A percentile compares a stretch with the other conserved stretches of the same genome.
These are phyloP conservation scores for Phytophthora palmivora DNA, from an alignment of 352 stramenopile genomes.

Conservation along the genomic window DNA sequence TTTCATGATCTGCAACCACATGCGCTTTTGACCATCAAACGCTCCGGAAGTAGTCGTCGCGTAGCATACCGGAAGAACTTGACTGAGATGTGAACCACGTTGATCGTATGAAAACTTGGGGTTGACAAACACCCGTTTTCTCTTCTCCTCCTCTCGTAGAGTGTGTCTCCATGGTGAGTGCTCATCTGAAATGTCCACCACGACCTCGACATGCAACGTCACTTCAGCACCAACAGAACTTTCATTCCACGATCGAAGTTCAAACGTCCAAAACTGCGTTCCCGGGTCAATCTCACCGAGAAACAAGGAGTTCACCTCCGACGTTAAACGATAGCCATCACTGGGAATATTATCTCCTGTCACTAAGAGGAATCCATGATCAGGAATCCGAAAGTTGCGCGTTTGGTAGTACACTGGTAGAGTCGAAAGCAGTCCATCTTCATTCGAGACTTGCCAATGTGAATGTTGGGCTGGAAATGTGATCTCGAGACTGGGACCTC, in stretches of 20 bases:
- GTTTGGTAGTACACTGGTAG: conserved; percentile 41
- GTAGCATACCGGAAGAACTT: conserved; percentile 46
- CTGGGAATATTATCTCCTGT: conserved; percentile 40
- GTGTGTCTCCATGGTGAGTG: conserved; percentile 28
- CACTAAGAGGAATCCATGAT: conserved; percentile 50
- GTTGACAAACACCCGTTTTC: conserved; percentile 40
- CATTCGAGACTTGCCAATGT: conserved; percentile 32
- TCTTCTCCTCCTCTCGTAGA: conserved; percentile 19
- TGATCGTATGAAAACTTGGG: not conserved
- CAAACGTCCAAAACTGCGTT: conserved; percentile 56
- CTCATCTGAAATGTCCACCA: conserved; percentile 37
- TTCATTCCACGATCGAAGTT: conserved; percentile 33
- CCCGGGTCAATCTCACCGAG: conserved; percentile 45
- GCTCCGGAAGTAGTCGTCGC: conserved; percentile 29
- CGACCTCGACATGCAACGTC: conserved; percentile 58
- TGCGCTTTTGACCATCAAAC: conserved; percentile 69
- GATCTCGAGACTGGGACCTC: conserved; percentile 19
- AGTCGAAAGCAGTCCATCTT: conserved; percentile 14
- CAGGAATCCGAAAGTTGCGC: conserved; percentile 38
- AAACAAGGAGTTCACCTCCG: conserved; percentile 17
- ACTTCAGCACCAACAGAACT: conserved; percentile 1
- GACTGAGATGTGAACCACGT: not conserved
- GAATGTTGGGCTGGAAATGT: conserved; percentile 51
- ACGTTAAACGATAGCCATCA: conserved; percentile 22
- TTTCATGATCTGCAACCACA: conserved; percentile 66